These are phyloP conservation scores for Drechslera avenae DNA, from an alignment of 2,329 filamentous ascomycete species.

Conservation along the genomic window DNA sequence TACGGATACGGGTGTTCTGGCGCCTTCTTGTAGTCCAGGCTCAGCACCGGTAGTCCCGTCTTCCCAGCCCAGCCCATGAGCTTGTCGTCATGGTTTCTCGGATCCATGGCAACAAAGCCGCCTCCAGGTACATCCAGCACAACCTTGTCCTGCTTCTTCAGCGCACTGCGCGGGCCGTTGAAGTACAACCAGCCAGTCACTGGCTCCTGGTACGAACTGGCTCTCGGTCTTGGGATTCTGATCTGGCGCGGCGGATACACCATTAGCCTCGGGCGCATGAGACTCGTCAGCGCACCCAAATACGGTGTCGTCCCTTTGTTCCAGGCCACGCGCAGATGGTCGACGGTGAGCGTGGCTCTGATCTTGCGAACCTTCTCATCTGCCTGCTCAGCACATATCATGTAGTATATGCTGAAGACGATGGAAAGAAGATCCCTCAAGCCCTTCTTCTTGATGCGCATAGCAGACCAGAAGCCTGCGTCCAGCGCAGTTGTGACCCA, in stretches of 20 bases:
- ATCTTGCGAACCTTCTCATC: conserved; percentile 97
- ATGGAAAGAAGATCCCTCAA: conserved; percentile 81
- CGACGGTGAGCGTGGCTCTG: conserved; percentile 81
- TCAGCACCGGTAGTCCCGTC: conserved; percentile 85
- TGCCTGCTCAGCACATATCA: conserved; percentile 89
- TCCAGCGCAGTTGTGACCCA: conserved; percentile 96
- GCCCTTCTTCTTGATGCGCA: conserved; percentile 84
- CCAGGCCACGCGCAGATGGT: conserved; percentile 92
- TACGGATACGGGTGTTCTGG: conserved; percentile 86
- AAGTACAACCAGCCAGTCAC: conserved; percentile 92
- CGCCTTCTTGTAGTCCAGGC: conserved; percentile 87
- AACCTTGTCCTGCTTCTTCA: conserved; percentile 76
- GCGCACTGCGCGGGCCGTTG: conserved; percentile 79
- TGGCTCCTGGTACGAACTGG: conserved; percentile 82
- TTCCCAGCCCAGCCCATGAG: conserved; percentile 89
- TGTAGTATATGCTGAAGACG: conserved; percentile 85
- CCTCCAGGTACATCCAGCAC: conserved; percentile 91
- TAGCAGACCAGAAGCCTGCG: conserved; percentile 97
- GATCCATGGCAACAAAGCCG: conserved; percentile 95
- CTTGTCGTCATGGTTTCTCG: conserved; percentile 93
- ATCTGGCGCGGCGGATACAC: conserved; percentile 81
- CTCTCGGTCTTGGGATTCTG: conserved; percentile 78
- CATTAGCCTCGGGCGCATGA: conserved; percentile 79
- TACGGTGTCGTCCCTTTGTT: conserved; percentile 93
- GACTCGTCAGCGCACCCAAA: conserved; percentile 70